Evolutionary conservation across 305 asterid genomes (phyloP).

Genomic region (Fraxinus paxiana): DNA sequence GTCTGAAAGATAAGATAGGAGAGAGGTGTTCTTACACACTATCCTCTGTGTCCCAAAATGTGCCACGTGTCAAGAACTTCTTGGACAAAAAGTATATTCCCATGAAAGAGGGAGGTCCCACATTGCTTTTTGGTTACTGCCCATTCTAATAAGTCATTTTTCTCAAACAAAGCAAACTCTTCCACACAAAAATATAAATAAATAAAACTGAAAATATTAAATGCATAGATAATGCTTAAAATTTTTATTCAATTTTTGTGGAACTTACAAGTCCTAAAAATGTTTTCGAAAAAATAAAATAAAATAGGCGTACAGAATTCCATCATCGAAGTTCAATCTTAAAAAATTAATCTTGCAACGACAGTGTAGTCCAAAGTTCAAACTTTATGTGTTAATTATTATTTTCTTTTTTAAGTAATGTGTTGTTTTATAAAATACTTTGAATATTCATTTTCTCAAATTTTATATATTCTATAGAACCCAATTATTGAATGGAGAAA

Average conservation of each 20-base stretch:
- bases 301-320: not conserved
- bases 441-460: not conserved
- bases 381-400: not conserved
- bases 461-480: not conserved
- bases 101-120: constrained; percentile 20
- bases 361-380: not conserved
- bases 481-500: not conserved
- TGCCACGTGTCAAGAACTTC: constrained; percentile 35
- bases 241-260: not conserved
- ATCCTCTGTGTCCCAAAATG: constrained; percentile 35
- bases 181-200: not conserved
- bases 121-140: not conserved
- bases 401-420: not conserved
- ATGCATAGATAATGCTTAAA: not conserved
- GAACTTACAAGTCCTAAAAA: not conserved
- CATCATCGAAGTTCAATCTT: not conserved
- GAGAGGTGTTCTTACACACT: constrained; percentile 23
- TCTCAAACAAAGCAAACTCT: constrained; percentile 15
- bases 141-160: not conserved
- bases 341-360: not conserved
- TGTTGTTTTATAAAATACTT: too few relatives aligned
- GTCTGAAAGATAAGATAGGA: constrained; percentile 29
- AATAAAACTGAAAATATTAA: not conserved
- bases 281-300: not conserved
- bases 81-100: constrained; percentile 32